Base-by-base conservation (phyloP, 164 flowering plant species). In the Brasenia schreberi region DNA sequence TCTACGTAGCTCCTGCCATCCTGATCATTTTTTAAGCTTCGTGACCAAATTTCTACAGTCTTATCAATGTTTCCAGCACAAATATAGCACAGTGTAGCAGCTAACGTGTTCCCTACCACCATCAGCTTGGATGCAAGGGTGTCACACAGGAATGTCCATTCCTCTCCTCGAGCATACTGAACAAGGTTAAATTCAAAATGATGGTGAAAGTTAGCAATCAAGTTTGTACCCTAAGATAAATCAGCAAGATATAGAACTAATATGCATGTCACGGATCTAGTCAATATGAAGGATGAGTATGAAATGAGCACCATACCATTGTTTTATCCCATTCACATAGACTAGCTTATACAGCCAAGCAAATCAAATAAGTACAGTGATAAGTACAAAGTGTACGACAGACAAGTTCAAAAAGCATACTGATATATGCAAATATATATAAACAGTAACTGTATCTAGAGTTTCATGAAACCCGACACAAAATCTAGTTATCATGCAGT, bases 11-110 rank as follows among this genome's bases (percentile, higher is more conserved):
- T 73, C 75, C 79, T 84, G 64, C 87, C 90, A 39, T 87, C 91
- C 61, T 75, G 77, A 33, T 84, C 86, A 65, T 65, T 49, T 39
- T 86, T 67, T 70, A 92, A 67, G 76, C 76, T 74, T 71, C 71
- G 78, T 23, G 99, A 87, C 99, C 99, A 95, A 67, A 95, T 89
- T 72, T 89, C 97, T 19, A 95, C 96, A 33, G 97, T 85, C 76
- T 84, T 87, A 71, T 92, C 96, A 69, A 92, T 87, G 73, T 87
- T 92, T 52, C 96, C 94, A 63, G 97, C 94, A 81, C 99, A 95
- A 42, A 95, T 88, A 73, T 84, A 95, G 71, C 99, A 92, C 43
- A 95, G 82, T 62, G 97, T 92, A 60, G 99, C 97, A 59, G 97
- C 90, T 61, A 90, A 72, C n/a, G 84, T 84, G 70, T 90, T 77